These are phyloP conservation scores for Ceratocystis diversiconidia DNA, from an alignment of 2,329 filamentous ascomycete species.

Conservation along the genomic window DNA sequence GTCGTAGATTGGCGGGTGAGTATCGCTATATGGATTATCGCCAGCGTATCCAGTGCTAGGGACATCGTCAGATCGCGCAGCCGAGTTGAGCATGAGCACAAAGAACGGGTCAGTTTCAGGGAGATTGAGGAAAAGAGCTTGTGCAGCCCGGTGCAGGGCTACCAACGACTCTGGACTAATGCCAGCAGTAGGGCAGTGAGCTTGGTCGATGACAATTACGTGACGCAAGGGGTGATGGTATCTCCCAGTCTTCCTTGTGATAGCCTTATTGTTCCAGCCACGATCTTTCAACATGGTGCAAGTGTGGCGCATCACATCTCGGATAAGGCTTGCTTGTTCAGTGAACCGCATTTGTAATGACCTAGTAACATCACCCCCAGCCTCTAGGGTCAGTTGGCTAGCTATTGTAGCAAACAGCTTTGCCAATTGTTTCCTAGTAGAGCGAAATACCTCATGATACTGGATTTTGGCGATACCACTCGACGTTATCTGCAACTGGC, in stretches of 20 bases:
- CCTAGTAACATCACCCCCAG: background rate
- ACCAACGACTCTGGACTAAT: slow-evolving; percentile 7
- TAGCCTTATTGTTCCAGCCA: slow-evolving; percentile 11
- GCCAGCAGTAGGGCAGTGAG: background rate
- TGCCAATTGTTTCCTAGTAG: slow-evolving; percentile 5
- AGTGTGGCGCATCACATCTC: background rate
- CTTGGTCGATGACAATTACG: slow-evolving; percentile 11
- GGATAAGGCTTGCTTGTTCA: slow-evolving; percentile 2
- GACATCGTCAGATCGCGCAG: background rate
- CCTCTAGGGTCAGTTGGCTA: background rate
- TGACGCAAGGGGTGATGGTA: slow-evolving; percentile 8
- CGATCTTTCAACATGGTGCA: background rate
- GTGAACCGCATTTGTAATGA: background rate
- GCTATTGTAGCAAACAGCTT: slow-evolving; percentile 12
- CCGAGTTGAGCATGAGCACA: slow-evolving; percentile 1
- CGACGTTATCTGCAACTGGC: background rate
- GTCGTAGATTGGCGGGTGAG: slow-evolving; percentile 14
- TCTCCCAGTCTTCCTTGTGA: background rate
- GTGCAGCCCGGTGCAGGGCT: slow-evolving; percentile 13
- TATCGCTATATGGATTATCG: slow-evolving; percentile 9
- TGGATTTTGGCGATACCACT: slow-evolving; percentile 7
- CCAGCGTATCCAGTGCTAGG: background rate
- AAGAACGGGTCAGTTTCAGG: slow-evolving; percentile 12
- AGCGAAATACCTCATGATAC: slow-evolving; percentile 14
- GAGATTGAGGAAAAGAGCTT: slow-evolving; percentile 13